Conservation (phyloP, 176 grass and related monocot species). For the Microstegium vimineum region DNA sequence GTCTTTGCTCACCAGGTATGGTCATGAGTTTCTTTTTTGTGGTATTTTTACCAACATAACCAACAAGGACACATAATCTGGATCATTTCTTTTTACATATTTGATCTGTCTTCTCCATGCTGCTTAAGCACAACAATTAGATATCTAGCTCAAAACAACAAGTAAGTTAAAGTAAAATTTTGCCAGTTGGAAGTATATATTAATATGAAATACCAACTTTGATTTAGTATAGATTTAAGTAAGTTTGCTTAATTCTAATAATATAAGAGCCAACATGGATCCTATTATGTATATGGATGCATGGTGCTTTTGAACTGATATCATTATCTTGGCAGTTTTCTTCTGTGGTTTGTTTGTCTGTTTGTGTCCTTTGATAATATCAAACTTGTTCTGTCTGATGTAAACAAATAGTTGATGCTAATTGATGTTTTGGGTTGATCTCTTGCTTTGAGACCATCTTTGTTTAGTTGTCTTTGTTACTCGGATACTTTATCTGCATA, state of each 20-base stretch:
- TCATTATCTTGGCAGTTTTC: background rate
- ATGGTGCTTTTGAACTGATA: background rate
- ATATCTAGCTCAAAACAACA: background rate
- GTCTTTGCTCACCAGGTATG: slow-evolving; percentile 84
- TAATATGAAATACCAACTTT: background rate
- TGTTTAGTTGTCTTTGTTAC: background rate
- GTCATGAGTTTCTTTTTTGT: background rate
- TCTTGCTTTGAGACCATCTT: background rate
- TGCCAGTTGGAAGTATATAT: background rate
- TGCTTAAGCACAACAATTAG: slow-evolving; percentile 7
- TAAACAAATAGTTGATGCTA: background rate
- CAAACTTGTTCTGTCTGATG: background rate
- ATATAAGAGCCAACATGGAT: background rate
- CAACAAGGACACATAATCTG: background rate
- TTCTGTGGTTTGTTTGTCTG: background rate
- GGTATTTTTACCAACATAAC: background rate
- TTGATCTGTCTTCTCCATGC: background rate
- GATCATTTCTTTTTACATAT: background rate
- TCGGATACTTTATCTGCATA: background rate
- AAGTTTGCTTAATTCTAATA: slow-evolving; percentile 14
- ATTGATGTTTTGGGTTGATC: background rate
- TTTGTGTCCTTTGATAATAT: background rate
- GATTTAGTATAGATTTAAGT: background rate
- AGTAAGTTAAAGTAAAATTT: slow-evolving; percentile 2
- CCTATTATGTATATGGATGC: slow-evolving; percentile 7